Conservation (phyloP, 768 basidiomycete genomes). For the Xanthoconium stramineum region DNA sequence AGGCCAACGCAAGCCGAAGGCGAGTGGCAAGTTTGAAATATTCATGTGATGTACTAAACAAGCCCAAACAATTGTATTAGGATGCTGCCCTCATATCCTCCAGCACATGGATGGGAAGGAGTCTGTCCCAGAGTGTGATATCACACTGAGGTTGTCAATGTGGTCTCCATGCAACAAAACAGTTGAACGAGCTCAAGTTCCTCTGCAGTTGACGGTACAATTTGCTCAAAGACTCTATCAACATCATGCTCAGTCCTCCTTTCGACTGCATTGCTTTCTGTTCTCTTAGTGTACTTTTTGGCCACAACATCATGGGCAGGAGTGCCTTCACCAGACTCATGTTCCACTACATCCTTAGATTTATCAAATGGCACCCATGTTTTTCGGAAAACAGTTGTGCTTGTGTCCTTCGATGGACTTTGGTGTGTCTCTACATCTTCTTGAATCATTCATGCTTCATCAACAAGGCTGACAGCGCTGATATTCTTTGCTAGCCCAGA, state of each 20-base stretch:
- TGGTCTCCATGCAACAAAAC: background rate
- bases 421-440: conserved; percentile 2
- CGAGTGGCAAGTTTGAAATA: too few relatives aligned
- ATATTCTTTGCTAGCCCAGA: conserved; percentile 49
- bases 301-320: background rate
- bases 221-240: background rate
- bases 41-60: too few relatives aligned
- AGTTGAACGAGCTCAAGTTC: background rate
- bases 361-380: conserved; percentile 77
- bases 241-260: background rate
- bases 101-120: too few relatives aligned
- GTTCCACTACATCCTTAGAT: background rate
- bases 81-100: background rate
- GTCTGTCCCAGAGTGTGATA: too few relatives aligned
- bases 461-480: background rate
- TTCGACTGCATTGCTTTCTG: conserved; percentile 1
- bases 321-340: background rate
- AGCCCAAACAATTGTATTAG: too few relatives aligned
- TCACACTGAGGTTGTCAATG: too few relatives aligned
- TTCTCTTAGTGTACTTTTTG: conserved; percentile 8
- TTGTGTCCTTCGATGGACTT: conserved; percentile 83
- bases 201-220: background rate
- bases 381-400: conserved; percentile 73
- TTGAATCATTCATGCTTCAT: background rate
- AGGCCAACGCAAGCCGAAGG: too few relatives aligned